phyloP scores from a whole-genome alignment of 1,139 yeast genomes.

The Protomyces arabidopsidicola region DNA sequence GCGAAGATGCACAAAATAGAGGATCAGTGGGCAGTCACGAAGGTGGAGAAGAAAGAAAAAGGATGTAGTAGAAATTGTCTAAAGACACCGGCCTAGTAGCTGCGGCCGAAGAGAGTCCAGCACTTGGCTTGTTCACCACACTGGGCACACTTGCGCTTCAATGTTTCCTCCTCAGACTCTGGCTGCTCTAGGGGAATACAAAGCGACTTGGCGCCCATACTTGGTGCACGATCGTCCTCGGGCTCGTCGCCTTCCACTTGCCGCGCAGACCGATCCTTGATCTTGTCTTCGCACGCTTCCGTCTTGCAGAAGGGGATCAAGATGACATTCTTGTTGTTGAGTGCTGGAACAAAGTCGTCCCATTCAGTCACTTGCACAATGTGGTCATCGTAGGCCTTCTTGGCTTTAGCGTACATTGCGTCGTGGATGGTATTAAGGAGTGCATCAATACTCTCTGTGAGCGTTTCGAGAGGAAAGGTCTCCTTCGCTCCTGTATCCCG shows the following conservation, averaged over 20 bases:
- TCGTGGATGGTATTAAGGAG: slow-evolving; percentile 75
- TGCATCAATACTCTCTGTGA: slow-evolving; percentile 65
- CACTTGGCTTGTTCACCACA: slow-evolving; percentile 71
- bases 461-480: slow-evolving; percentile 58
- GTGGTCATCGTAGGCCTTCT: slow-evolving; percentile 74
- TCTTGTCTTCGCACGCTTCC: slow-evolving; percentile 91
- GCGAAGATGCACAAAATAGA: too few species aligned
- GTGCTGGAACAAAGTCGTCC: slow-evolving; percentile 88
- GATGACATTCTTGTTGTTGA: slow-evolving; percentile 85
- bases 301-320: slow-evolving; percentile 97
- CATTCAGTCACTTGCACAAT: slow-evolving; percentile 75
- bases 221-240: slow-evolving; percentile 92
- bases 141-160: slow-evolving; percentile 73
- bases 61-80: neutral
- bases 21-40: neutral
- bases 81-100: slow-evolving; percentile 50
- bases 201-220: slow-evolving; percentile 98
- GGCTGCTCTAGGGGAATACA: slow-evolving; percentile 89
- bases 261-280: slow-evolving; percentile 84
- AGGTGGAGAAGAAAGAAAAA: neutral
- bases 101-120: slow-evolving; percentile 94
- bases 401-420: slow-evolving; percentile 72
- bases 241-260: slow-evolving; percentile 79
- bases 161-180: slow-evolving; percentile 46
- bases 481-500: slow-evolving; percentile 82